A percentile compares a stretch with the other conserved stretches of the same genome.
phyloP scores from a whole-genome alignment of 768 basidiomycete genomes.

The Gloeopeniophorella convolvens region DNA sequence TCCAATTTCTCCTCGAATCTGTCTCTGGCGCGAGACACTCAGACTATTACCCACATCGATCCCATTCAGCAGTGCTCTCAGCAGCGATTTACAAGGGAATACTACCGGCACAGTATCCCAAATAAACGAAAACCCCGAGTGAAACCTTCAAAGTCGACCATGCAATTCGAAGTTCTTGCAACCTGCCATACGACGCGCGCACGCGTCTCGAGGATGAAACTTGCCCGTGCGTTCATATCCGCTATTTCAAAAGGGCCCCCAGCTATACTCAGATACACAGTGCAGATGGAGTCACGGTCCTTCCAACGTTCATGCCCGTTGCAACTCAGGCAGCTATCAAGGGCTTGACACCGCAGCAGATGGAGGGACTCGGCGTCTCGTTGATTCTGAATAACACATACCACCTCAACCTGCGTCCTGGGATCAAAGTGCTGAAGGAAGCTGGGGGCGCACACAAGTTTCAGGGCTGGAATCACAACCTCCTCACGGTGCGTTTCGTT shows the following conservation, averaged over 20 bases:
- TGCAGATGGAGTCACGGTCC: constrained; percentile 70
- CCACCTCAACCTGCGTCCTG: constrained; percentile 83
- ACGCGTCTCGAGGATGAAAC: constrained; percentile 77
- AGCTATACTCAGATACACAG: constrained; percentile 1
- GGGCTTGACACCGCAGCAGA: constrained; percentile 80
- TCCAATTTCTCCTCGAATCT: too few relatives aligned
- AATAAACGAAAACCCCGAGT: too few relatives aligned
- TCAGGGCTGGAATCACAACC: constrained; percentile 82
- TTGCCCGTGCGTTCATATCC: constrained; percentile 53
- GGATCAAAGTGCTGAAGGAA: constrained; percentile 61
- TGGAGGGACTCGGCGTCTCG: constrained; percentile 73
- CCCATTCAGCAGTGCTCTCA: too few relatives aligned
- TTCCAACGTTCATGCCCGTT: constrained; percentile 92
- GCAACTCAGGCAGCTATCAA: constrained; percentile 92
- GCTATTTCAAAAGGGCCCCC: constrained; percentile 5
- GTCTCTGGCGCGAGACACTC: too few relatives aligned
- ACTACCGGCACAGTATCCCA: too few relatives aligned
- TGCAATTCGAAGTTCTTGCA: constrained; percentile 82
- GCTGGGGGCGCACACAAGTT: constrained; percentile 86
- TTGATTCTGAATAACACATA: constrained; percentile 89
- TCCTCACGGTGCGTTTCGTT: constrained; percentile 57
- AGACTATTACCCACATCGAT: too few relatives aligned
- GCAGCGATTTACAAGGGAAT: too few relatives aligned
- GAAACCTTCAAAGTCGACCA: too few relatives aligned
- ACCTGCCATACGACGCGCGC: constrained; percentile 77